Conservation (phyloP, 176 grass and related monocot genomes). For the Melocanna baccifera region DNA sequence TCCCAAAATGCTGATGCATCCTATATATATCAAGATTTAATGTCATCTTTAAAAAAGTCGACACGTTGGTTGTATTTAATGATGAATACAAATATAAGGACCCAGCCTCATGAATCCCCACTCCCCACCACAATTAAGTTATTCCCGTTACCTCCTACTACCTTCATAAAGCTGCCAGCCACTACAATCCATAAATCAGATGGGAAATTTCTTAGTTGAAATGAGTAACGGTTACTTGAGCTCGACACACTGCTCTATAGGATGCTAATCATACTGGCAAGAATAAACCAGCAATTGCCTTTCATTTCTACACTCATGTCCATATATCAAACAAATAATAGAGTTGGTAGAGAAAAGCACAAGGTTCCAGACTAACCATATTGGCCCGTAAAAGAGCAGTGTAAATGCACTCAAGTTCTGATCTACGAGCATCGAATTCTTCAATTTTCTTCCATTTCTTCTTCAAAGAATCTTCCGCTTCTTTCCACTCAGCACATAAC, state of each 20-base stretch:
- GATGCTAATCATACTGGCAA: conserved; percentile 14
- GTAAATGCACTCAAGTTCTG: conserved; percentile 91
- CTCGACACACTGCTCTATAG: background rate
- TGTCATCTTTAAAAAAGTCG: conserved; percentile 18
- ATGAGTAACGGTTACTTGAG: background rate
- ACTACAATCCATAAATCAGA: conserved; percentile 10
- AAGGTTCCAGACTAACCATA: conserved; percentile 57
- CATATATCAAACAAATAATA: background rate
- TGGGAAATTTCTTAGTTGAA: background rate
- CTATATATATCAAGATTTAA: conserved; percentile 34
- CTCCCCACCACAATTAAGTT: background rate
- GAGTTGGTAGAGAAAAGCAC: background rate
- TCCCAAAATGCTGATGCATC: conserved; percentile 97
- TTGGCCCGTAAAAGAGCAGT: conserved; percentile 75
- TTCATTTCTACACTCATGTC: background rate
- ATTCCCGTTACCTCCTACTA: conserved; percentile 25
- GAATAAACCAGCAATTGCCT: background rate
- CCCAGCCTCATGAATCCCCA: background rate
- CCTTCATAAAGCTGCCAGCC: conserved; percentile 1
- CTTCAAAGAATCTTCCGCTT: conserved; percentile 96
- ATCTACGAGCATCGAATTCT: conserved; percentile 85
- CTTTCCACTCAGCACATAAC: conserved; percentile 92
- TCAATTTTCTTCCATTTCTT: conserved; percentile 99
- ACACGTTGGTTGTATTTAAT: background rate
- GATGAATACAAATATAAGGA: background rate